These are phyloP conservation scores for Xylariaceae sp. DNA, from an alignment of 2,329 filamentous ascomycete species.

Conservation along the genomic window DNA sequence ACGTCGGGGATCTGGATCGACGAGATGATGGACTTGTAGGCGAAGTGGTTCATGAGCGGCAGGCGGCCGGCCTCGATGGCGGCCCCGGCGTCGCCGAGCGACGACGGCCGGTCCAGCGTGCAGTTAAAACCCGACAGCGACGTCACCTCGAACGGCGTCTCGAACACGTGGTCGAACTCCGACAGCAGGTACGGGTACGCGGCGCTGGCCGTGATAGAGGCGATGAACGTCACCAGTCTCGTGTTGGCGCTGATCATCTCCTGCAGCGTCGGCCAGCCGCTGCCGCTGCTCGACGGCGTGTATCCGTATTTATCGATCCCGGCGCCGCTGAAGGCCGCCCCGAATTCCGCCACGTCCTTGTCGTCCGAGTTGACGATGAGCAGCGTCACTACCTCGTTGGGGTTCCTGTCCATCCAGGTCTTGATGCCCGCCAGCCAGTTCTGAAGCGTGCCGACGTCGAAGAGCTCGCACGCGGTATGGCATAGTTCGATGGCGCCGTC, in stretches of 20 bases:
- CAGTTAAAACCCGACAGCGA: slow-evolving; percentile 70
- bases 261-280: slow-evolving; percentile 71
- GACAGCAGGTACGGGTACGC: slow-evolving; percentile 62
- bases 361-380: slow-evolving; percentile 66
- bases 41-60: slow-evolving; percentile 81
- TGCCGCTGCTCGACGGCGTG: slow-evolving; percentile 47
- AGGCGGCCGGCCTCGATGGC: slow-evolving; percentile 64
- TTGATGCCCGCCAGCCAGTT: slow-evolving; percentile 67
- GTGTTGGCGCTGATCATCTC: slow-evolving; percentile 64
- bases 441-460: slow-evolving; percentile 69
- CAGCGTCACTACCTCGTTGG: slow-evolving; percentile 75
- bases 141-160: slow-evolving; percentile 71
- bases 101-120: slow-evolving; percentile 65
- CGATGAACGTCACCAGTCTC: slow-evolving; percentile 72
- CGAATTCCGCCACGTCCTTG: slow-evolving; percentile 58
- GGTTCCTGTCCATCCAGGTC: slow-evolving; percentile 69
- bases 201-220: slow-evolving; percentile 48
- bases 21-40: slow-evolving; percentile 59
- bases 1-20: slow-evolving; percentile 64
- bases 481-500: slow-evolving; percentile 67
- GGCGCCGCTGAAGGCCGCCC: slow-evolving; percentile 54
- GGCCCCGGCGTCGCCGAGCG: slow-evolving; percentile 49
- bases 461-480: slow-evolving; percentile 66
- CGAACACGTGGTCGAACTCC: slow-evolving; percentile 70
- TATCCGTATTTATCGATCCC: slow-evolving; percentile 63